These are phyloP conservation scores for Colletotrichum tabaci DNA, from an alignment of 2,329 filamentous ascomycete genomes.

Conservation along the genomic window DNA sequence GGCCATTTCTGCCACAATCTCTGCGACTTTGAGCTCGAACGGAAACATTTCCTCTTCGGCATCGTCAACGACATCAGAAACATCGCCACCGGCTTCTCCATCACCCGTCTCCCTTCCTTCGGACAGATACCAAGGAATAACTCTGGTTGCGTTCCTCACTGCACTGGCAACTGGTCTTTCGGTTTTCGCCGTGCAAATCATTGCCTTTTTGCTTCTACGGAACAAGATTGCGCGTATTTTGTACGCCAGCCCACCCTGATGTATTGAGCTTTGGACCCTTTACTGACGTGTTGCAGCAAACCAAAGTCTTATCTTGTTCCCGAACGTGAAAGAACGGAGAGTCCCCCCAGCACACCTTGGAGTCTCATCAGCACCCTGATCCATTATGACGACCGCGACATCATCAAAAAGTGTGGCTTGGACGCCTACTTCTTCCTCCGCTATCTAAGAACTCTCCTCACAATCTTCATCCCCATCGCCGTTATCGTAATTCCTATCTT, in stretches of 20 bases:
- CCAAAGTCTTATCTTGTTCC: slow-evolving; percentile 90
- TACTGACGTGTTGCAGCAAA: slow-evolving; percentile 67
- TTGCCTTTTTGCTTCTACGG: slow-evolving; percentile 82
- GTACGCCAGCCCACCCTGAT: slow-evolving; percentile 63
- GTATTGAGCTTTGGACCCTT: slow-evolving; percentile 16
- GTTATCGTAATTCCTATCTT: slow-evolving; percentile 86
- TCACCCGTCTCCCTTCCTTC: not conserved
- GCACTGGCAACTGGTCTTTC: slow-evolving; percentile 74
- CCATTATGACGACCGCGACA: slow-evolving; percentile 80
- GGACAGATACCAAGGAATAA: slow-evolving; percentile 56
- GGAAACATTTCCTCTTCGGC: slow-evolving; percentile 20
- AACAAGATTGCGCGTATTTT: slow-evolving; percentile 88
- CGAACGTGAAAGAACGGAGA: slow-evolving; percentile 84
- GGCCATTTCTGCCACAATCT: slow-evolving; percentile 15
- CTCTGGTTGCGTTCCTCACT: slow-evolving; percentile 72
- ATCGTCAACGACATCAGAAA: not conserved
- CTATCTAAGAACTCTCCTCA: slow-evolving; percentile 82
- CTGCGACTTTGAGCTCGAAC: slow-evolving; percentile 29
- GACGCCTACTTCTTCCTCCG: slow-evolving; percentile 98
- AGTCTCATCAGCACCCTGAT: slow-evolving; percentile 72
- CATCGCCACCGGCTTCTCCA: not conserved
- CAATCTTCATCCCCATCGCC: slow-evolving; percentile 91
- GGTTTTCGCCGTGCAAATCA: slow-evolving; percentile 75
- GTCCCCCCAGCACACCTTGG: slow-evolving; percentile 73
- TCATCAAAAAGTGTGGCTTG: slow-evolving; percentile 95